Base-by-base conservation (phyloP, 768 basidiomycete species). In the Grammothele lineata region DNA sequence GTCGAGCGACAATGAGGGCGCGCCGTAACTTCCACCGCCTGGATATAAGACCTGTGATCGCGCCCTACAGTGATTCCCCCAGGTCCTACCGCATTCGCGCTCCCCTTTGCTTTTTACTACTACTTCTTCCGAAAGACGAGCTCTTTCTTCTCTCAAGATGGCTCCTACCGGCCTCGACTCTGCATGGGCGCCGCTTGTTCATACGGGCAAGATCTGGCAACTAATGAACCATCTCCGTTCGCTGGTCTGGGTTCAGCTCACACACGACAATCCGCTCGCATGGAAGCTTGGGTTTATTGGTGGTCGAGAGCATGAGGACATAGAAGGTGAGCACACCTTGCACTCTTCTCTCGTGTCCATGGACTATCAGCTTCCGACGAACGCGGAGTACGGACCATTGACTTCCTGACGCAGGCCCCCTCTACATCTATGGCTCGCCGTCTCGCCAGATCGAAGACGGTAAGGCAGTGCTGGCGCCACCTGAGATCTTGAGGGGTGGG, bases 391-490 rank as follows among this genome's bases (percentile, higher is more conserved):
- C 35, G 6, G 12, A n/a, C n/a, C 6, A 36, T 7, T 7, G 17
- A n/a, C 15, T 7, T n/a, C 22, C 15, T 17, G 8, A 21, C 14
- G 18, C 21, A 63, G 61, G 61, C 14, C 61, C 61, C 1, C 45
- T 53, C 43, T 61, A 57, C 37, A 45, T 63, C 5, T n/a, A 40
- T 17, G 57, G 55, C 2, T 41, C 59, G 2, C 61, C 61, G 5
- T 36, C 47, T 12, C 52, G 57, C 10, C 44, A 57, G 38, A 22
- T 63, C 22, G 56, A 50, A 6, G 57, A 59, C 17, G 61, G 61
- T 10, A 63, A 61, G 35, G 59, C 53, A 12, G 50, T 59, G n/a
- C 33, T 63, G 21, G 57, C 61, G 1, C 49, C 52, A 4, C 18
- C 21, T 11, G 47, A 50, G 1, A 23, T 53, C 11, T 35, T 61